Evolutionary conservation across 2,329 filamentous ascomycete species (phyloP), one percentile per base, ranked within the genome.

Genomic region (Westerdykella sp.): DNA sequence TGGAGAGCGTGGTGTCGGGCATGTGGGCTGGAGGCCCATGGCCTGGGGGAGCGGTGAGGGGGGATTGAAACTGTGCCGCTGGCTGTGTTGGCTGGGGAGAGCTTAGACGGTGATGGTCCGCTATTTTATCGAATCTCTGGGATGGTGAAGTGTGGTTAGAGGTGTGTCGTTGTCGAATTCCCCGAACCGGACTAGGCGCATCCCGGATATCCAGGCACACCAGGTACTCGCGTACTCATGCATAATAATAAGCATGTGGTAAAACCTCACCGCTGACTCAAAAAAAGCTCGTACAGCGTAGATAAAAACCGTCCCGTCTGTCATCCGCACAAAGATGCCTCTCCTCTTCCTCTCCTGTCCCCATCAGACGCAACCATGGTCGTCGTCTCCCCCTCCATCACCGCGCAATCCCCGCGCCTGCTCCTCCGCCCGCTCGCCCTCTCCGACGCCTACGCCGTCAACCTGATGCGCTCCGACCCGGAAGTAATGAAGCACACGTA

Each of bases 401-500:
- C 53, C 38, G 56, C 51, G 37, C 54, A 41, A 46, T 83, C 80
- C 3, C 62, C 73, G 39, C 74, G 80, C 6, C 69, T 85, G 15
- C 55, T 78, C 21, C 61, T 85, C 40, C 70, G 80, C 13, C 74
- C 76, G 2, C 62, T 78, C 32, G 53, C 55, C 1, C 60, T 70
- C 14, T 65, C 71, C 2, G 80, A 85, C 59, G 65, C 77, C 2
- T 62, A 67, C 1, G 73, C 67, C 6, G 47, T 81, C 13, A 67
- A 78, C 48, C 63, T 64, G 16, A 67, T 86, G 41, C 77, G 81
- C 18, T 69, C 68, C 12, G 71, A 81, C 56, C 71, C 73, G 4
- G 78, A 81, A 50, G 77, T 82, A 37, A 85, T 86, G 83, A 61
- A 62, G 42, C 81, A 75, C 71, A 81, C 80, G 41, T 49, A 73